Evolutionary conservation across 2,329 filamentous ascomycete genomes (phyloP).

Genomic region (Calonectria honghensis): DNA sequence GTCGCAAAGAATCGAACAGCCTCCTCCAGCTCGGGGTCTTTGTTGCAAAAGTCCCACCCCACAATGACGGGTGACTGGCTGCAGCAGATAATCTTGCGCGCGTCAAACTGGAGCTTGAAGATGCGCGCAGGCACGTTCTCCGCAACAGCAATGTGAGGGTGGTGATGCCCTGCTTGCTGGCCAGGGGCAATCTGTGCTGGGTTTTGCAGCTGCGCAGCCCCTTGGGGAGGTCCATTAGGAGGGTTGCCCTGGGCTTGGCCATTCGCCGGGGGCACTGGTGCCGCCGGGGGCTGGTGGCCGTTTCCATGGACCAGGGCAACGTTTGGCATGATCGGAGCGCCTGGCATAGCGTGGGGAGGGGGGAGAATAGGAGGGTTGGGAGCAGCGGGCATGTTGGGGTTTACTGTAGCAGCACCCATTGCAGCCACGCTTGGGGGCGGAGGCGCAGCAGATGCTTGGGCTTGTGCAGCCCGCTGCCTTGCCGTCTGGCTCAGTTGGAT

Average conservation of each 20-base stretch:
- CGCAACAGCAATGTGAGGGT: constrained; percentile 67
- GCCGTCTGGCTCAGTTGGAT: constrained; percentile 67
- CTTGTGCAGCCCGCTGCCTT: constrained; percentile 48
- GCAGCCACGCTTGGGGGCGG: constrained; percentile 10
- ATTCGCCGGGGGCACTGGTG: constrained; percentile 43
- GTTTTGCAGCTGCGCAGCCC: constrained; percentile 41
- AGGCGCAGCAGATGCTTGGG: neutral
- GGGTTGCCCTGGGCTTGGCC: constrained; percentile 48
- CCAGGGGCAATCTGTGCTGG: constrained; percentile 17
- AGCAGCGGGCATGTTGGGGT: constrained; percentile 5
- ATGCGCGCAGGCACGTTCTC: constrained; percentile 78
- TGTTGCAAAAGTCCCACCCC: constrained; percentile 97
- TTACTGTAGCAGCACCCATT: constrained; percentile 28
- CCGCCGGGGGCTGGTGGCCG: constrained; percentile 9
- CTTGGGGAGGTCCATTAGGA: constrained; percentile 43
- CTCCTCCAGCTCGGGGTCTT: constrained; percentile 86
- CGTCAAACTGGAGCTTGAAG: constrained; percentile 98
- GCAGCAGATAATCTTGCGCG: constrained; percentile 93
- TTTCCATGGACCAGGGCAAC: constrained; percentile 23
- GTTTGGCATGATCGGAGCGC: constrained; percentile 17
- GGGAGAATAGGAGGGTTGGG: neutral
- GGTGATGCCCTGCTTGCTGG: constrained; percentile 53
- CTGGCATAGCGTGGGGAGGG: neutral
- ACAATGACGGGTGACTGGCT: constrained; percentile 94
- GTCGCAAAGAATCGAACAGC: constrained; percentile 85